These are phyloP conservation scores for Euphorbia tirucalli DNA, from an alignment of 345 rosid species.

Conservation along the genomic window DNA sequence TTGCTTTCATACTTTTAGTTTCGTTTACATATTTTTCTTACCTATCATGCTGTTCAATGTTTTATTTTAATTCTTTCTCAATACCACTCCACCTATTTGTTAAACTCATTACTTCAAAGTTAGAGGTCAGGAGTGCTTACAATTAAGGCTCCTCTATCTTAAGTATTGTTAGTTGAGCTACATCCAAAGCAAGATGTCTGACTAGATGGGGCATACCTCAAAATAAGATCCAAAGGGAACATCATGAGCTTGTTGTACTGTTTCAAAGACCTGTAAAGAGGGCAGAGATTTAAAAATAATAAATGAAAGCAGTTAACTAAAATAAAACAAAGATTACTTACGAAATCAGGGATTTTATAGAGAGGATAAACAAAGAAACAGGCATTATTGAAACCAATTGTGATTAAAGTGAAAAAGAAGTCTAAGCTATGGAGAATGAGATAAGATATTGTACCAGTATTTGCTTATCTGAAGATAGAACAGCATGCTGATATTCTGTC, in stretches of 20 bases:
- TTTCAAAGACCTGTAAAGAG: constrained; percentile 71
- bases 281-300: constrained; percentile 8
- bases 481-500: constrained; percentile 91
- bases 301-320: not conserved
- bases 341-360: not conserved
- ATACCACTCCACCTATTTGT: too few relatives aligned
- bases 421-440: not conserved
- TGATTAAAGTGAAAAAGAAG: not conserved
- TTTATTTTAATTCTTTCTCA: too few relatives aligned
- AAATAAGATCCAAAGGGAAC: constrained; percentile 96
- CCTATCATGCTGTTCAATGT: too few relatives aligned
- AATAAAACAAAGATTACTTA: not conserved
- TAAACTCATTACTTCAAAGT: too few relatives aligned
- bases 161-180: not conserved
- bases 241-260: constrained; percentile 94
- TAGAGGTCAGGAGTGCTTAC: too few relatives aligned
- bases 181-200: not conserved
- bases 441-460: constrained; percentile 44
- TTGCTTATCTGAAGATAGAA: constrained; percentile 74
- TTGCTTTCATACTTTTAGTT: too few relatives aligned
- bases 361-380: not conserved
- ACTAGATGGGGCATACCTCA: constrained; percentile 49
- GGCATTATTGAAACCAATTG: not conserved
- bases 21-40: too few relatives aligned
- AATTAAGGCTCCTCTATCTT: too few relatives aligned